Conservation (phyloP, 2,329 filamentous ascomycete species). For the Chrysosporium keratinophilum region DNA sequence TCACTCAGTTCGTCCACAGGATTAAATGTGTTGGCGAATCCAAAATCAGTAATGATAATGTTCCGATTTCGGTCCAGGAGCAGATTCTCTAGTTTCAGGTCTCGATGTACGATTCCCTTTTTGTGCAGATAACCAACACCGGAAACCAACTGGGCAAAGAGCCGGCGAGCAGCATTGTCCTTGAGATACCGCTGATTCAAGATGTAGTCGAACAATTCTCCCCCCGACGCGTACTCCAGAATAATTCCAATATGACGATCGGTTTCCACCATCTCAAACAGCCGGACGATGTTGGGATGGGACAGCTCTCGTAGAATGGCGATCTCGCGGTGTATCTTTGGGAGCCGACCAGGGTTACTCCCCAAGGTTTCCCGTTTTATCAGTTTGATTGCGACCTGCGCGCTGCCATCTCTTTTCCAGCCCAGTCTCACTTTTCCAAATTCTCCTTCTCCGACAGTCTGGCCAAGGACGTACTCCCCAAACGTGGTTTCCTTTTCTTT, state of each 20-base stretch:
- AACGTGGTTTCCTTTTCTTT: conserved; percentile 86
- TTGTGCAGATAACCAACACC: conserved; percentile 97
- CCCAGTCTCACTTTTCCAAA: conserved; percentile 98
- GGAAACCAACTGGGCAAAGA: conserved; percentile 92
- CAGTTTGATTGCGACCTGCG: conserved; percentile 94
- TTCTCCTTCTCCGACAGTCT: conserved; percentile 93
- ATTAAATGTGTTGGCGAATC: conserved; percentile 96
- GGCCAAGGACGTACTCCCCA: conserved; percentile 88
- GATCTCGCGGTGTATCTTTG: conserved; percentile 97
- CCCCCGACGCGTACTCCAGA: conserved; percentile 93
- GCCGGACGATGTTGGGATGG: conserved; percentile 90
- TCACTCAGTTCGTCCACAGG: conserved; percentile 76
- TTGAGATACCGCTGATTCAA: conserved; percentile 94
- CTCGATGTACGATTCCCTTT: conserved; percentile 95
- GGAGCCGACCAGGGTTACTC: conserved; percentile 74
- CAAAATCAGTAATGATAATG: conserved; percentile 99
- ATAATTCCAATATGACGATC: conserved; percentile 97
- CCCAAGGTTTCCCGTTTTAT: conserved; percentile 87
- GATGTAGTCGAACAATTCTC: conserved; percentile 97
- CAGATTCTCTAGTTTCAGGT: conserved; percentile 92
- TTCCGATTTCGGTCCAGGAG: conserved; percentile 92
- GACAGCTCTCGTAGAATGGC: conserved; percentile 76
- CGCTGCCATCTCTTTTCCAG: conserved; percentile 90
- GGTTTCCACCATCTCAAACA: conserved; percentile 98
- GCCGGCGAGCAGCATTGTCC: conserved; percentile 74